Conservation (phyloP, 1,284 basidiomycete genomes). For the Cutaneotrichosporon sp. region DNA sequence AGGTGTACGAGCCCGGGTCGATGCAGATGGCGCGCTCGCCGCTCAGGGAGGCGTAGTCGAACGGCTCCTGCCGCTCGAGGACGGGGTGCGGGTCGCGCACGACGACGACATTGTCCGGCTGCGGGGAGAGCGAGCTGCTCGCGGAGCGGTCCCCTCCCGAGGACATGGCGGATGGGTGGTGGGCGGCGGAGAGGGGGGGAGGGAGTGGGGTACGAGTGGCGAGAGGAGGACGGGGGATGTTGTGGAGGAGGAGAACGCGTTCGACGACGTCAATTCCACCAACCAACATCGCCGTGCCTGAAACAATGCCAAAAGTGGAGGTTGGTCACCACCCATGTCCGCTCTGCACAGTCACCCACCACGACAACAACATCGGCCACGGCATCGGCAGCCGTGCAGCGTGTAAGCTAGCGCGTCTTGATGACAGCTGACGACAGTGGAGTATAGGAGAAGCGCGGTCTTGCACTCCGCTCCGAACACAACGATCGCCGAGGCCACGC, state of each 20-base stretch:
- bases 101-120: slow-evolving; percentile 31
- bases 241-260: not conserved
- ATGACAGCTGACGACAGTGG: not conserved
- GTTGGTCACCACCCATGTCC: not conserved
- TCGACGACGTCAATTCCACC: not conserved
- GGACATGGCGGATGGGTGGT: slow-evolving; percentile 9
- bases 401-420: not conserved
- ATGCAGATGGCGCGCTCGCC: slow-evolving; percentile 65
- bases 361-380: not conserved
- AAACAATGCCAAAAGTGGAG: slow-evolving; percentile 10
- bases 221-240: not conserved
- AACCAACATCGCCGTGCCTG: not conserved
- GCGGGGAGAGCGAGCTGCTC: slow-evolving; percentile 23
- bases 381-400: not conserved
- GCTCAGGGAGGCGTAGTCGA: slow-evolving; percentile 39
- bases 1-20: slow-evolving; percentile 85
- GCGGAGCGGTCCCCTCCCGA: not conserved
- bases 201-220: not conserved
- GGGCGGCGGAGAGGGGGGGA: not conserved
- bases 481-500: not conserved
- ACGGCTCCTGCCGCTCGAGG: slow-evolving; percentile 33
- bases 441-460: no score
- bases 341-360: not conserved
- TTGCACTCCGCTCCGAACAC: no score
- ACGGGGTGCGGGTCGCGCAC: slow-evolving; percentile 34